These are phyloP conservation scores for Kwoniella heveanensis DNA, from an alignment of 768 basidiomycete species.

Conservation along the genomic window DNA sequence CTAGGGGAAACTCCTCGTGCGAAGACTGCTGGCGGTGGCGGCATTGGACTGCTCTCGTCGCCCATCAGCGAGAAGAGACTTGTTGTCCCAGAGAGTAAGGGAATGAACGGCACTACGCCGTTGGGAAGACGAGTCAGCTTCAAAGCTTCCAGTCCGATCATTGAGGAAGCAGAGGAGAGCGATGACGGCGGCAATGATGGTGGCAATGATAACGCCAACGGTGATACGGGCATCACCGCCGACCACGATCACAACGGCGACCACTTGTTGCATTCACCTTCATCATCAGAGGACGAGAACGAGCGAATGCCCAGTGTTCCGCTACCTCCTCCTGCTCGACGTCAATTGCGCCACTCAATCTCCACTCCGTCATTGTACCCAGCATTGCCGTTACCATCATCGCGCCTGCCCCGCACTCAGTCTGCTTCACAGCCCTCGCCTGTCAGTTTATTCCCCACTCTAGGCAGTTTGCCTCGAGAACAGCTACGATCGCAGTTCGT, in stretches of 20 bases:
- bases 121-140: not conserved
- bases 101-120: not conserved
- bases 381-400: not conserved
- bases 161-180: too few relatives aligned
- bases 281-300: not conserved
- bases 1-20: conserved; percentile 7
- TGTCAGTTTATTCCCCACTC: not conserved
- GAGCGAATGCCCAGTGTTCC: not conserved
- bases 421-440: not conserved
- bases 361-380: not conserved
- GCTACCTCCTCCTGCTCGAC: not conserved
- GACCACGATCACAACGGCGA: not conserved
- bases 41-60: conserved; percentile 7
- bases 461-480: not conserved
- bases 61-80: conserved; percentile 7
- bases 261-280: too few relatives aligned
- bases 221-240: not conserved
- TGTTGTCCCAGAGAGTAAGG: not conserved
- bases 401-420: not conserved
- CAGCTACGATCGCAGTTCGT: not conserved
- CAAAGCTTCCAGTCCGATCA: conserved; percentile 19
- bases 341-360: not conserved
- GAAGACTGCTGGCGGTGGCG: too few relatives aligned
- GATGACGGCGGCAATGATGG: not conserved
- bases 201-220: too few relatives aligned